Evolutionary conservation across 1,139 yeast genomes (phyloP).

Genomic region (Taphrina wiesneri): DNA sequence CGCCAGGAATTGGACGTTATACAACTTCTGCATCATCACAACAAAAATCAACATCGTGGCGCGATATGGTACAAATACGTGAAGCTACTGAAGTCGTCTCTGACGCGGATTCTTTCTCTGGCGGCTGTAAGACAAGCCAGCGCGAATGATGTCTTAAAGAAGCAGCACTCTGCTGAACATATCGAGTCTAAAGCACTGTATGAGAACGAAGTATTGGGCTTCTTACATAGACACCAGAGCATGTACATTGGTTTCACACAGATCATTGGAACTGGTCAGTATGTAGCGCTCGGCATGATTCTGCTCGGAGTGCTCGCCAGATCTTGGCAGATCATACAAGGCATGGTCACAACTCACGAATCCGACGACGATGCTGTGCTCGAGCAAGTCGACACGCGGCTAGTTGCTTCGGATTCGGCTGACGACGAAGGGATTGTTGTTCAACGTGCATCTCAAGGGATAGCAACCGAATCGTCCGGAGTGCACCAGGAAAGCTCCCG

Average conservation of each 20-base stretch:
- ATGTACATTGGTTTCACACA: slow-evolving; percentile 14
- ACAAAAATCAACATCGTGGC: slow-evolving; percentile 23
- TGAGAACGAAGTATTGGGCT: not conserved
- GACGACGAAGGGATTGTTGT: not conserved
- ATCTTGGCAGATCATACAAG: slow-evolving; percentile 2
- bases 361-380: not conserved
- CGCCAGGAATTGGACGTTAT: slow-evolving; percentile 10
- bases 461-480: no score
- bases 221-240: not conserved
- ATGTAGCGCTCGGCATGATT: slow-evolving; percentile 24
- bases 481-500: no score
- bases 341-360: not conserved
- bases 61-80: slow-evolving; percentile 25
- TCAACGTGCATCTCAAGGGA: no score
- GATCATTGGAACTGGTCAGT: slow-evolving; percentile 31
- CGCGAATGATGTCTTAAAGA: not conserved
- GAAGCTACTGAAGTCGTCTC: slow-evolving; percentile 1
- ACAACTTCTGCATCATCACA: slow-evolving; percentile 17
- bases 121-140: not conserved
- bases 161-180: not conserved
- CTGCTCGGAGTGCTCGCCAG: slow-evolving; percentile 23
- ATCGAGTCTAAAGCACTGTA: not conserved
- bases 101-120: not conserved
- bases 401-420: no score
- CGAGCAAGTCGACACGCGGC: not conserved